Conservation (phyloP, 331 rosid species). For the Prunus yedoensis region DNA sequence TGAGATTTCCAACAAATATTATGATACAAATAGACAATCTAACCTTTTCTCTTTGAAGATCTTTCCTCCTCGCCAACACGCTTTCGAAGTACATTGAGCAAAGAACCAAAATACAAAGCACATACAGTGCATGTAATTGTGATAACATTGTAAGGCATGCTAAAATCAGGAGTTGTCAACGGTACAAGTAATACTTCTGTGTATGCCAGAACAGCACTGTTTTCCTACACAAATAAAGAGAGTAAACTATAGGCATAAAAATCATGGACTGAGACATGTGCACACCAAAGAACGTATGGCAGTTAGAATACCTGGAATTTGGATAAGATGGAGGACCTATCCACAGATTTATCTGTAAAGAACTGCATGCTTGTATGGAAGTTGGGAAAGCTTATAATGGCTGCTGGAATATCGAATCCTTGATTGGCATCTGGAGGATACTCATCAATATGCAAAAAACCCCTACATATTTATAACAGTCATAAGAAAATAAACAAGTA, state of each 20-base stretch:
- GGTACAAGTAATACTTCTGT: slow-evolving; percentile 92
- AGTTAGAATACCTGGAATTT: slow-evolving; percentile 62
- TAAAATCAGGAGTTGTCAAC: slow-evolving; percentile 95
- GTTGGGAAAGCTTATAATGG: slow-evolving; percentile 80
- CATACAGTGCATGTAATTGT: slow-evolving; percentile 91
- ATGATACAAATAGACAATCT: slow-evolving; percentile 7
- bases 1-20: neutral
- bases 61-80: slow-evolving; percentile 89
- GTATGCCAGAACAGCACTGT: slow-evolving; percentile 63
- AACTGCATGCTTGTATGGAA: slow-evolving; percentile 58
- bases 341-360: slow-evolving; percentile 36
- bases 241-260: slow-evolving; percentile 19
- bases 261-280: neutral
- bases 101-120: slow-evolving; percentile 90
- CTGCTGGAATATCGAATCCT: slow-evolving; percentile 96
- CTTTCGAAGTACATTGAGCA: slow-evolving; percentile 81
- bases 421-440: slow-evolving; percentile 99
- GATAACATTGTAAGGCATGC: slow-evolving; percentile 98
- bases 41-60: slow-evolving; percentile 61
- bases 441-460: slow-evolving; percentile 92
- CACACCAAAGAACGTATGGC: neutral
- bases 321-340: slow-evolving; percentile 60
- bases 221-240: slow-evolving; percentile 52
- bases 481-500: slow-evolving; percentile 18
- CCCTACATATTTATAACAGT: slow-evolving; percentile 50